A percentile compares a stretch with the other conserved stretches of the same genome.
phyloP scores from a whole-genome alignment of 495 filamentous ascomycete species.

The Pyrenopolyporus hunteri region DNA sequence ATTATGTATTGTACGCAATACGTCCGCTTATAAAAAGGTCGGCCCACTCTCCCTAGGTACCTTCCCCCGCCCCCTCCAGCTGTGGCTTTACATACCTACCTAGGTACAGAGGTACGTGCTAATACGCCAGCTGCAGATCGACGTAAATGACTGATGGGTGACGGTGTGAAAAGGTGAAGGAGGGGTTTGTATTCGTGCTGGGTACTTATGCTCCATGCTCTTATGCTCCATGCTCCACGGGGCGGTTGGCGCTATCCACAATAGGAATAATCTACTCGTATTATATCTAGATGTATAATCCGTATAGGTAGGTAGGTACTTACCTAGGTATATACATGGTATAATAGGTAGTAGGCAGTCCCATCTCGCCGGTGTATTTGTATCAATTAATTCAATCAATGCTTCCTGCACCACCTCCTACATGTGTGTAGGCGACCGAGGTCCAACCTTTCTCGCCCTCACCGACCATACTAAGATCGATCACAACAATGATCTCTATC shows the following conservation, averaged over 20 bases:
- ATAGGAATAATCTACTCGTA: slow-evolving; percentile 12
- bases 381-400: too few relatives aligned
- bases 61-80: not conserved
- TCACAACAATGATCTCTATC: slow-evolving; percentile 18
- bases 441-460: too few relatives aligned
- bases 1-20: not conserved
- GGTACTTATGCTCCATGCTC: too few relatives aligned
- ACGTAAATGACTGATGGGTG: slow-evolving; percentile 27
- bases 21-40: not conserved
- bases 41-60: not conserved
- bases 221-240: too few relatives aligned
- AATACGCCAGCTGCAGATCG: slow-evolving; percentile 8
- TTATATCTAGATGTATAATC: not conserved
- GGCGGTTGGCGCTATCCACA: slow-evolving; percentile 27
- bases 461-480: not conserved
- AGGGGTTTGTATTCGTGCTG: slow-evolving; percentile 10
- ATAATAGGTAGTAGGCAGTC: too few relatives aligned
- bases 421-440: too few relatives aligned
- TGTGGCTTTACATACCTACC: not conserved
- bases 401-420: too few relatives aligned
- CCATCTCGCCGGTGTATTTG: too few relatives aligned
- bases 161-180: slow-evolving; percentile 31
- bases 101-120: not conserved
- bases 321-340: not conserved
- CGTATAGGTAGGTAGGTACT: slow-evolving; percentile 2